Conservation (phyloP, 345 rosid species). For the Iberis pinnata region DNA sequence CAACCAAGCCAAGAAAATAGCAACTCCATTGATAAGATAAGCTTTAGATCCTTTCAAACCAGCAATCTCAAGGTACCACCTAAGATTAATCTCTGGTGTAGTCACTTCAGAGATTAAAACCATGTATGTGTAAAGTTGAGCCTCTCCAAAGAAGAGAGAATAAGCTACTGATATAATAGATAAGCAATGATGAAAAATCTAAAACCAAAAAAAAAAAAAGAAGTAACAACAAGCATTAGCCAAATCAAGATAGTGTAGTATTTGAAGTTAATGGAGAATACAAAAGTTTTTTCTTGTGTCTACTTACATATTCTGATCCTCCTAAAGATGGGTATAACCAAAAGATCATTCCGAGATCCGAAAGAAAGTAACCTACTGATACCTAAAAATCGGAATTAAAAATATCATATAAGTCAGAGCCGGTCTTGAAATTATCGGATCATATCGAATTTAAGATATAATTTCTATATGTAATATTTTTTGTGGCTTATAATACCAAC, state of each 20-base stretch:
- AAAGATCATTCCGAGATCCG: slow-evolving; percentile 69
- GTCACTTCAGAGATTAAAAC: slow-evolving; percentile 79
- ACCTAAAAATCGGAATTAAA: slow-evolving; percentile 34
- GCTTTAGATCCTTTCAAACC: slow-evolving; percentile 72
- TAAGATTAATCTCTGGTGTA: slow-evolving; percentile 77
- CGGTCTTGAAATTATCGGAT: too few species aligned
- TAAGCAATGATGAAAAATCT: slow-evolving; percentile 74
- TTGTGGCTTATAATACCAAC: too few species aligned
- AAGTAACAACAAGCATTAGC: neutral
- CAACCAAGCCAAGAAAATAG: slow-evolving; percentile 73
- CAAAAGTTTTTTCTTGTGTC: neutral
- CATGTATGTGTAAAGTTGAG: slow-evolving; percentile 77
- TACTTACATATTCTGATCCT: slow-evolving; percentile 81
- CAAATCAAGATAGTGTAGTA: slow-evolving; percentile 1
- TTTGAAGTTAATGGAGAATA: too few species aligned
- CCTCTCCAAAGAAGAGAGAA: slow-evolving; percentile 68
- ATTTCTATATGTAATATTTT: too few species aligned
- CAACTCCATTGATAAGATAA: slow-evolving; percentile 69
- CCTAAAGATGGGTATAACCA: slow-evolving; percentile 87
- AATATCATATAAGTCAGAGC: too few species aligned
- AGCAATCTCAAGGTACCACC: slow-evolving; percentile 81
- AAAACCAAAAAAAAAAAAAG: slow-evolving; percentile 18
- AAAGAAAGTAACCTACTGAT: slow-evolving; percentile 79
- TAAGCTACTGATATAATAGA: slow-evolving; percentile 63
- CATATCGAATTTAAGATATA: too few species aligned